Percentiles rank a stretch among this genome's conserved stretches.
These are phyloP conservation scores for Adansonia grandidieri DNA, from an alignment of 441 rosid species.

Conservation along the genomic window DNA sequence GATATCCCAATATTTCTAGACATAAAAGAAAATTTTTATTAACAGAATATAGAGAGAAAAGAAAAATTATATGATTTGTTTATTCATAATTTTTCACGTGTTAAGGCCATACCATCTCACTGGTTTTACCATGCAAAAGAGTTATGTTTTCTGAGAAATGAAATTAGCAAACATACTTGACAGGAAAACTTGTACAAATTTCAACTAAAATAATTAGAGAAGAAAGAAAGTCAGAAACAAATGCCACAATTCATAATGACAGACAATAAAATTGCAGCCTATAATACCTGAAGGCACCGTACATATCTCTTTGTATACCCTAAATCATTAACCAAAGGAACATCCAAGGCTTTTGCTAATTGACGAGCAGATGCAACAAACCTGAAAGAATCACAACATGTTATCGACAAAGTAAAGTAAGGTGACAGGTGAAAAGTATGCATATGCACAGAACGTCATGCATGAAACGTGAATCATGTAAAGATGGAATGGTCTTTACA, in stretches of 20 bases:
- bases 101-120: neutral
- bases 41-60: neutral
- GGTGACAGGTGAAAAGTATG: neutral
- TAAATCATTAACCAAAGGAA: constrained; percentile 51
- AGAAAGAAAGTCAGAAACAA: neutral
- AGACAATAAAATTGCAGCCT: neutral
- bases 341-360: constrained; percentile 52
- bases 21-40: neutral
- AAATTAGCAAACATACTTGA: constrained; percentile 3
- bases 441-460: neutral
- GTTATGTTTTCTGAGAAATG: neutral
- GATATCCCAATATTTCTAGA: neutral
- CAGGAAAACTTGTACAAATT: neutral
- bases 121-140: neutral
- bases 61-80: neutral
- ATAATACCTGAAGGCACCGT: constrained; percentile 50
- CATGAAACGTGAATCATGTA: neutral
- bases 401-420: constrained; percentile 7
- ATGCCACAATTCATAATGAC: neutral
- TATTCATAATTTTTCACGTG: neutral
- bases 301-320: constrained; percentile 51
- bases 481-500: neutral
- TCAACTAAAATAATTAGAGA: constrained; percentile 7
- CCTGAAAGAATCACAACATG: constrained; percentile 32
- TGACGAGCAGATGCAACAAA: constrained; percentile 51